Evolutionary conservation across 2,329 filamentous ascomycete genomes (phyloP), one percentile per base, ranked within the genome.

Genomic region (Xylariaceae sp.): DNA sequence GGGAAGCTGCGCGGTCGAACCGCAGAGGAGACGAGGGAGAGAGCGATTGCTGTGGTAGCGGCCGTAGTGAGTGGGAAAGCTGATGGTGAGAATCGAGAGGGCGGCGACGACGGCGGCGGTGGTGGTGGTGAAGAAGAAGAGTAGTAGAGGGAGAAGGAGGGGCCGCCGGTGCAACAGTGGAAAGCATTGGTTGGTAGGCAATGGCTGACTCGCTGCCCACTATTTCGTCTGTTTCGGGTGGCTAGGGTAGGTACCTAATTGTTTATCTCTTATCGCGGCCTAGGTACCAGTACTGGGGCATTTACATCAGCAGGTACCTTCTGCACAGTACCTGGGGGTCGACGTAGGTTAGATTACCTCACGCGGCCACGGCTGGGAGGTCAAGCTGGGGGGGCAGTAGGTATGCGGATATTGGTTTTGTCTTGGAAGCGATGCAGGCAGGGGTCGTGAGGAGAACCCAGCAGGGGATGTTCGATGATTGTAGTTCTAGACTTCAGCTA

Each of bases 141-240:
- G 50, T 54, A 35, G 58, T 48, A 39, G 57, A 57, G 42, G 55
- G 50, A 39, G 57, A 57, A 46, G 55, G 58, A 58, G 55, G 58
- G 51, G 55, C 58, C 44, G 55, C 53, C 29, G 55, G 55, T 15
- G 36, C 47, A 45, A 50, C 51, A 27, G 57, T 57, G 15, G 57
- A 59, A 16, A 59, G 54, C 57, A 59, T 59, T 59, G 56, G 46
- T 54, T 54, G 45, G 55, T 29, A 33, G 32, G 47, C 13, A n/a
- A n/a, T n/a, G 48, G 39, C 30, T 41, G 47, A 52, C 37, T 36
- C 35, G 36, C 41, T n/a, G 53, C 46, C 57, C 57, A 57, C 57
- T 57, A 30, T 42, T 53, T 33, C 16, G 26, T 39, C 49, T 45
- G 23, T 44, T 53, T 56, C 53, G 49, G 50, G 27, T 30, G 27